Percentiles rank a stretch among this genome's conserved stretches.
phyloP scores from a whole-genome alignment of 108 stramenopile genomes.

The Nitzschia putrida region DNA sequence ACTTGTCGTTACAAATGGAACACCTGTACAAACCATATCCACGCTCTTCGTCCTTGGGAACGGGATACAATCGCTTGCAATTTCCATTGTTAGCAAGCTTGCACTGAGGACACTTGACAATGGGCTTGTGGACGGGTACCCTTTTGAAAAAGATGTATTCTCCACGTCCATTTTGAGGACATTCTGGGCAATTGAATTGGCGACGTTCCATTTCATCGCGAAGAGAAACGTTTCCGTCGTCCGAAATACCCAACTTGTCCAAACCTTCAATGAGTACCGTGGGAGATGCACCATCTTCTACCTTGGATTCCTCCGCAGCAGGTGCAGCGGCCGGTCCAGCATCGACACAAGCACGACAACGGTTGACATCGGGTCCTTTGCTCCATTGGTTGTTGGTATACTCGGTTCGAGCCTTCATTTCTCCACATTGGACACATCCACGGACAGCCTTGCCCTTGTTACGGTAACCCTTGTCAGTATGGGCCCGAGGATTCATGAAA shows the following conservation, averaged over 20 bases:
- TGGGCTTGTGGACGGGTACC: too few relatives aligned
- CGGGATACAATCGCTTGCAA: too few relatives aligned
- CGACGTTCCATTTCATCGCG: slow-evolving; percentile 38
- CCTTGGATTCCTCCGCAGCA: background rate
- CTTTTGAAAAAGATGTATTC: too few relatives aligned
- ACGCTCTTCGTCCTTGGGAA: too few relatives aligned
- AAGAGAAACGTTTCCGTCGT: slow-evolving; percentile 13
- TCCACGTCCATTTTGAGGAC: slow-evolving; percentile 16
- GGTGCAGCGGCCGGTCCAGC: background rate
- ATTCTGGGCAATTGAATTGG: slow-evolving; percentile 50
- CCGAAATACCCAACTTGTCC: background rate
- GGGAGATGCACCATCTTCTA: too few relatives aligned
- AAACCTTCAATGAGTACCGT: too few relatives aligned
- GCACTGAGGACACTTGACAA: too few relatives aligned
- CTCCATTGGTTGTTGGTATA: background rate
- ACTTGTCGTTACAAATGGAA: background rate
- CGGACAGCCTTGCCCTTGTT: background rate
- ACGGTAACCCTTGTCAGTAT: slow-evolving; percentile 9
- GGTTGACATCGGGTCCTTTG: background rate
- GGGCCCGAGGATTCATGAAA: slow-evolving; percentile 29
- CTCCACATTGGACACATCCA: background rate
- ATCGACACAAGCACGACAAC: background rate
- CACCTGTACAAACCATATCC: slow-evolving; percentile 3
- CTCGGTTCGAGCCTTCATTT: background rate
- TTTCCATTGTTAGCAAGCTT: too few relatives aligned